These are phyloP conservation scores for Eimeria tenella DNA, from an alignment of 169 alveolate species.

Conservation along the genomic window DNA sequence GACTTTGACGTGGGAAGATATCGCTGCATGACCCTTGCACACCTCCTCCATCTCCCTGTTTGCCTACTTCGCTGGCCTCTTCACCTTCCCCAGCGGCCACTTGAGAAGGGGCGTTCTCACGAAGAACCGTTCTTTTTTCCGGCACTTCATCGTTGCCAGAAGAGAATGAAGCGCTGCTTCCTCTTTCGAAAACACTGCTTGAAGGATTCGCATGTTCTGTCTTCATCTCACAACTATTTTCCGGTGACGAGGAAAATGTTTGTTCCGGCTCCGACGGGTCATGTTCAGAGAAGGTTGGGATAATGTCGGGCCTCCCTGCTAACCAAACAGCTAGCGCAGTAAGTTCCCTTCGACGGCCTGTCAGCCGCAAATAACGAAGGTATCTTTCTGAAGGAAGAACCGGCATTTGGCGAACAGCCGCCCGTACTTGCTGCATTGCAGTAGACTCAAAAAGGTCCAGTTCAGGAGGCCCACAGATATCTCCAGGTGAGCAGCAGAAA, in stretches of 20 bases:
- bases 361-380: conserved; percentile 45
- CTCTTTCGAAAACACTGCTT: neutral
- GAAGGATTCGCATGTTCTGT: neutral
- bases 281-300: conserved; percentile 2
- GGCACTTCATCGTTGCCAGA: too few species aligned
- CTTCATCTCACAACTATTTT: neutral
- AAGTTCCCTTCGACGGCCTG: conserved; percentile 55
- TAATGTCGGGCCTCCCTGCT: conserved; percentile 49
- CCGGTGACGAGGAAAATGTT: neutral
- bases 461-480: conserved; percentile 28
- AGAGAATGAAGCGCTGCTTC: too few species aligned
- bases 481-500: neutral
- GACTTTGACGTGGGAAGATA: neutral
- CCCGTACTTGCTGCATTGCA: conserved; percentile 57
- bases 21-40: neutral
- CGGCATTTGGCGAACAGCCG: conserved; percentile 34
- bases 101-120: neutral
- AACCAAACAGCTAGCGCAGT: conserved; percentile 52
- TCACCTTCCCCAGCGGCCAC: neutral
- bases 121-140: too few species aligned
- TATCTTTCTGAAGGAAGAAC: conserved; percentile 49
- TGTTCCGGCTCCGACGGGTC: neutral
- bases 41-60: neutral
- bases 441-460: conserved; percentile 61
- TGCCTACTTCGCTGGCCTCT: neutral